Evolutionary conservation across 257 asterid genomes (phyloP).

Genomic region (Cynanchum wilfordii): DNA sequence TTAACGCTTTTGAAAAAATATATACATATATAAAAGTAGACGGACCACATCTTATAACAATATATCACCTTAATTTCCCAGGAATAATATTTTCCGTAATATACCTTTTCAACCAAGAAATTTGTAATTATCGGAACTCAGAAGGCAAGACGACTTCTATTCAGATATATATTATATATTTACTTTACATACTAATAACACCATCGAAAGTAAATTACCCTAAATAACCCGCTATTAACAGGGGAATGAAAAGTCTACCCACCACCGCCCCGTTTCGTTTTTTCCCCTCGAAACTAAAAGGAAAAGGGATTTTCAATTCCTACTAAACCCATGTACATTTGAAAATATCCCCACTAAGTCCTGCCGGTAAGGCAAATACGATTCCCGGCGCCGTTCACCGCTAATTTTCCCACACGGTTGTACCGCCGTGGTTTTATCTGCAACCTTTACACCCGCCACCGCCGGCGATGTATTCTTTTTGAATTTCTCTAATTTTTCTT

Average conservation of each 20-base stretch:
- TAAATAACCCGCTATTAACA: constrained; percentile 2
- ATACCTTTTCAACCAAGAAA: too few relatives aligned
- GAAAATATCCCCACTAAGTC: constrained; percentile 62
- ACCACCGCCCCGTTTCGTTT: background rate
- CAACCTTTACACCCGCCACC: background rate
- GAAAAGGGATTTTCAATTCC: constrained; percentile 24
- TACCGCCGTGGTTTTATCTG: background rate
- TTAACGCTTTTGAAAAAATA: too few relatives aligned
- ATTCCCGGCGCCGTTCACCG: constrained; percentile 28
- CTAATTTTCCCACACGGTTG: constrained; percentile 12
- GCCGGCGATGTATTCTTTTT: background rate
- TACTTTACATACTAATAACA: too few relatives aligned
- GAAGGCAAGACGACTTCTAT: too few relatives aligned
- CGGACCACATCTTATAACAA: too few relatives aligned
- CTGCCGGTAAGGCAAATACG: constrained; percentile 64
- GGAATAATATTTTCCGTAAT: too few relatives aligned
- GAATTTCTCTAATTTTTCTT: constrained; percentile 1
- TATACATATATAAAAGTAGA: background rate
- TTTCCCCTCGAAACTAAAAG: background rate
- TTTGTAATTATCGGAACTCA: too few relatives aligned
- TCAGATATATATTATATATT: too few relatives aligned
- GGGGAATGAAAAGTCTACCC: background rate
- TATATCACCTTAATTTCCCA: too few relatives aligned
- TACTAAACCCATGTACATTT: constrained; percentile 37
- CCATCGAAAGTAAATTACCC: too few relatives aligned